Evolutionary conservation across 495 filamentous ascomycete genomes (phyloP).

Genomic region (Neurospora tetrasperma): DNA sequence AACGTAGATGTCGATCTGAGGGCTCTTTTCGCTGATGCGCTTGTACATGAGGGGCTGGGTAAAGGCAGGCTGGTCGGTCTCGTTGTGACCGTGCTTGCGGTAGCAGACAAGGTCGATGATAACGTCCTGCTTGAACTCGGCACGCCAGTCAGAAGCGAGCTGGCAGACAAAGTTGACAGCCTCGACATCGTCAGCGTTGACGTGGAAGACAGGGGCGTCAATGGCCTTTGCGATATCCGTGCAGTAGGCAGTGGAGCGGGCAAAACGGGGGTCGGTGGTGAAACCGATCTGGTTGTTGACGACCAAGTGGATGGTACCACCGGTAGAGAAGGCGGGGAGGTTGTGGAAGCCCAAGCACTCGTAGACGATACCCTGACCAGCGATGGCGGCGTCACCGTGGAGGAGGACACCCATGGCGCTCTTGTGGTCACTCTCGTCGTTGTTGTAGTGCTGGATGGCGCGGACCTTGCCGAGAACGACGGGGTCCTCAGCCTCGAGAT

Average conservation of each 20-base stretch:
- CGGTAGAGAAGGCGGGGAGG: constrained; percentile 89
- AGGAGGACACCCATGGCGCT: constrained; percentile 92
- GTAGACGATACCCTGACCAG: constrained; percentile 92
- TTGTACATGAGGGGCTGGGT: constrained; percentile 99
- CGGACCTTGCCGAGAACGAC: constrained; percentile 96
- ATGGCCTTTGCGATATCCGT: constrained; percentile 98
- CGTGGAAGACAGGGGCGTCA: constrained; percentile 97
- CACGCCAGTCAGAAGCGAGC: constrained; percentile 91
- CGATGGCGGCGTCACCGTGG: constrained; percentile 95
- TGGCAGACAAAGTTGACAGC: constrained; percentile 98
- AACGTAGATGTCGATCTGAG: constrained; percentile 78
- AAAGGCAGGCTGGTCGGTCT: constrained; percentile 98
- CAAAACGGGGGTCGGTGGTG: constrained; percentile 96
- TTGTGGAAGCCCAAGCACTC: constrained; percentile 97
- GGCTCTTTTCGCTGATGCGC: constrained; percentile 70
- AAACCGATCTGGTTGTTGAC: constrained; percentile 99
- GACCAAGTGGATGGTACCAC: constrained; percentile 92
- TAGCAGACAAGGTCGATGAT: constrained; percentile 98
- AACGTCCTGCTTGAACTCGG: constrained; percentile 93
- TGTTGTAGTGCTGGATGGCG: constrained; percentile 98
- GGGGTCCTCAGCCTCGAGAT: constrained; percentile 96
- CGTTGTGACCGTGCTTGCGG: constrained; percentile 97
- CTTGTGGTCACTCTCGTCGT: constrained; percentile 76
- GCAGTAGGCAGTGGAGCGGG: constrained; percentile 96
- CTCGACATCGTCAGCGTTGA: constrained; percentile 96